phyloP scores from a whole-genome alignment of 371 early-diverging fungal genomes.

The Syncephalastrum racemosum region DNA sequence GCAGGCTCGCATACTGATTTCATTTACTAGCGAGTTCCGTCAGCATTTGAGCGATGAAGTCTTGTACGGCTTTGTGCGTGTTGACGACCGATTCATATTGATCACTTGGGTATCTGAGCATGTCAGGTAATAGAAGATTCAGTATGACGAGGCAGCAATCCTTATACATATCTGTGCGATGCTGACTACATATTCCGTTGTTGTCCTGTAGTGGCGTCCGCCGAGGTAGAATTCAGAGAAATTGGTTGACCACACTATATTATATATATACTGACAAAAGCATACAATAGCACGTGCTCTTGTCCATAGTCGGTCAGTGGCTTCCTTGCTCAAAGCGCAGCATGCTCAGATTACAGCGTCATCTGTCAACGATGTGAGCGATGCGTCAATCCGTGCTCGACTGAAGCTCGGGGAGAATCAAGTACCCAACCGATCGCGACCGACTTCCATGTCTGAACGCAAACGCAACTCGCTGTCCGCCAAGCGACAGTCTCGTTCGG shows the following conservation, averaged over 20 bases:
- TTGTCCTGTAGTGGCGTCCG: slow-evolving; percentile 54
- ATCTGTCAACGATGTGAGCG: slow-evolving; percentile 39
- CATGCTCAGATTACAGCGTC: slow-evolving; percentile 56
- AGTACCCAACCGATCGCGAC: slow-evolving; percentile 38
- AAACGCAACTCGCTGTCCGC: slow-evolving; percentile 27
- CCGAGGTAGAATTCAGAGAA: slow-evolving; percentile 40
- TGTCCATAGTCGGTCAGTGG: slow-evolving; percentile 71
- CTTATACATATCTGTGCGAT: background rate
- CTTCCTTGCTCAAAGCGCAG: slow-evolving; percentile 51
- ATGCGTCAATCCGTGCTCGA: slow-evolving; percentile 35
- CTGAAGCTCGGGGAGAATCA: slow-evolving; percentile 40
- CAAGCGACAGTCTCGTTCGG: slow-evolving; percentile 28
- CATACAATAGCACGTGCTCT: slow-evolving; percentile 59
- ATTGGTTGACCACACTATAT: slow-evolving; percentile 1
- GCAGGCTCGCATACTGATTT: background rate
- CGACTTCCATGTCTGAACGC: slow-evolving; percentile 33
- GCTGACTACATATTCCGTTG: slow-evolving; percentile 5
- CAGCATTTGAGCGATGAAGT: slow-evolving; percentile 63
- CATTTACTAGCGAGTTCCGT: slow-evolving; percentile 49
- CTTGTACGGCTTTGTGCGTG: slow-evolving; percentile 62
- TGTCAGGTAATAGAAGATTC: slow-evolving; percentile 51
- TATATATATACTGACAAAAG: slow-evolving; percentile 2
- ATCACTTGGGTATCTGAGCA: slow-evolving; percentile 68
- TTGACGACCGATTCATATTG: slow-evolving; percentile 63
- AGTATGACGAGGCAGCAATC: background rate